phyloP scores from a whole-genome alignment of 2,329 filamentous ascomycete species.

The Chrysoporthe deuterocubensis region DNA sequence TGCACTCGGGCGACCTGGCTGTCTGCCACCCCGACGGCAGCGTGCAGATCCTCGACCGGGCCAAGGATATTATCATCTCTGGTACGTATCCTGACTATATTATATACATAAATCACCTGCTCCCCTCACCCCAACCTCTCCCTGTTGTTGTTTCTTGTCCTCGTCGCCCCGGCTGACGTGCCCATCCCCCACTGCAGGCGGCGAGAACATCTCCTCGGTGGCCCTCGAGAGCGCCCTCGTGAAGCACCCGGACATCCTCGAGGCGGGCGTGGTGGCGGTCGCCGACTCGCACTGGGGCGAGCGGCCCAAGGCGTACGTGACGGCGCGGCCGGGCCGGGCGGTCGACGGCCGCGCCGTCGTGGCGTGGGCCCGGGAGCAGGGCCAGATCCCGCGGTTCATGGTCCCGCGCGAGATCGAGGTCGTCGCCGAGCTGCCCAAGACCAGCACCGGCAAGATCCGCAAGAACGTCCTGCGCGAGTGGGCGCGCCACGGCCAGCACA shows the following conservation, averaged over 20 bases:
- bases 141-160: too few species aligned
- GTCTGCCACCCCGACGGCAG: slow-evolving; percentile 92
- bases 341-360: slow-evolving; percentile 66
- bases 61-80: slow-evolving; percentile 98
- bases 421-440: slow-evolving; percentile 90
- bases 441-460: slow-evolving; percentile 93
- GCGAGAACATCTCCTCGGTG: slow-evolving; percentile 95
- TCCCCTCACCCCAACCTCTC: too few species aligned
- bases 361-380: slow-evolving; percentile 80
- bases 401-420: slow-evolving; percentile 74
- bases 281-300: slow-evolving; percentile 93
- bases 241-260: slow-evolving; percentile 85
- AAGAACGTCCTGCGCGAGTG: slow-evolving; percentile 92
- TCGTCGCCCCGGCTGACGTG: too few species aligned
- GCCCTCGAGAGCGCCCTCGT: slow-evolving; percentile 89
- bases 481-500: slow-evolving; percentile 59
- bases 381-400: slow-evolving; percentile 90
- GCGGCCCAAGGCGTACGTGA: slow-evolving; percentile 91
- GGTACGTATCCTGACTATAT: slow-evolving; percentile 54
- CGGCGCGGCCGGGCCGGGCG: slow-evolving; percentile 69
- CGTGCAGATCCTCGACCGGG: slow-evolving; percentile 88
- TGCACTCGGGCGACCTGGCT: slow-evolving; percentile 90
- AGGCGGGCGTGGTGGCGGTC: slow-evolving; percentile 88
- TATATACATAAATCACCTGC: not conserved
- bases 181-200: too few species aligned